Evolutionary conservation across 768 basidiomycete species (phyloP), one percentile per base, ranked within the genome.

Genomic region (Amyloporia xantha): DNA sequence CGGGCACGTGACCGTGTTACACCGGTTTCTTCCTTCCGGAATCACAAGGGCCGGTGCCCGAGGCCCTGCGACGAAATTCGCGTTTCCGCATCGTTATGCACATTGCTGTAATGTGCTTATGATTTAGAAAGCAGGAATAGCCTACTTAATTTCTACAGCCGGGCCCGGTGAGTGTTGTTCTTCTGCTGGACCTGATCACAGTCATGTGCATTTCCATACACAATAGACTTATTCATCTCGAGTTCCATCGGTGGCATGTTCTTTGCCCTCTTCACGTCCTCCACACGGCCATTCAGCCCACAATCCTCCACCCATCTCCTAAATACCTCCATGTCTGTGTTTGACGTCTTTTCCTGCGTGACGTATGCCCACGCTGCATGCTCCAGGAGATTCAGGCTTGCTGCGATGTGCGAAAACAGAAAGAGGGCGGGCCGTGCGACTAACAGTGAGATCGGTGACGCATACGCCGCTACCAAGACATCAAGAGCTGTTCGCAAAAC

Each of bases 331-430:
- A 66, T 50, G 49, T 85, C 82, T 1, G 68, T 62, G 3, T 69
- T 66, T 2, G 59, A 56, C 13, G 70, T 66, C 0, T 50, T 38
- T 30, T 57, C 49, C 1, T 37, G 41, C 27, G 50, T 62, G 6
- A 38, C 60, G 51, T 67, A 51, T 1, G 80, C 71, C 86, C 85
- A 89, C 10, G 76, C 61, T 0, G 81, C 77, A 41, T 90, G 86
- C 59, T 89, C 85, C 10, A 89, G 68, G 23, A 88, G 73, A 59
- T 76, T 78, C 1, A 75, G 47, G 7, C 73, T 68, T 1, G 82
- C 76, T 0, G 82, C 68, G 25, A 78, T 54, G 39, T 76, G 71
- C 1, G 79, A 82, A 26, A 81, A 66, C 2, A 86, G 67, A 54
- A 80, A 72, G 21, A 90, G 66, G 2, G 79, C 75, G 0, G 81